Percentiles rank a stretch among this genome's conserved stretches.
Evolutionary conservation across 2,329 filamentous ascomycete genomes (phyloP).

Genomic region (Xenosphaeropsis pyriputrescens): DNA sequence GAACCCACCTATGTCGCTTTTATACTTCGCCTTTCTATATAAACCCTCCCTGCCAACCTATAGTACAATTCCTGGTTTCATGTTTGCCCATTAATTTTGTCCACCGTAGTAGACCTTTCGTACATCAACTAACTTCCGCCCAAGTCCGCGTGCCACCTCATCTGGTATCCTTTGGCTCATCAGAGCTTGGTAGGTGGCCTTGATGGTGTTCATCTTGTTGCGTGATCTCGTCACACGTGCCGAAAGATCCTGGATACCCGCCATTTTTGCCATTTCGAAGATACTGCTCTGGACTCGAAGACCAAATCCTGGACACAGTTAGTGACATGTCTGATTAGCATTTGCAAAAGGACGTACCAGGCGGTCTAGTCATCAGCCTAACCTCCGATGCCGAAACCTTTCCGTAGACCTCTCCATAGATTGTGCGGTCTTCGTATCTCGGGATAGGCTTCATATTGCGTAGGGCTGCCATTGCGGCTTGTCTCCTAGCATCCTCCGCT

Average conservation of each 20-base stretch:
- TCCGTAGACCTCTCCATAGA: constrained; percentile 67
- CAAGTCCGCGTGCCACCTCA: constrained; percentile 74
- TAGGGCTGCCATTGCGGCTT: constrained; percentile 71
- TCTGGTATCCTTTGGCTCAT: constrained; percentile 76
- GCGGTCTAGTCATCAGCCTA: constrained; percentile 66
- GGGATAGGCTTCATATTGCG: constrained; percentile 86
- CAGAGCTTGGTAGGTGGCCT: constrained; percentile 75
- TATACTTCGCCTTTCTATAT: constrained; percentile 8
- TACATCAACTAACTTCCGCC: constrained; percentile 92
- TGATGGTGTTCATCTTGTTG: constrained; percentile 97
- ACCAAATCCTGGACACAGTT: constrained; percentile 58
- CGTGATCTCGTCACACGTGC: constrained; percentile 71
- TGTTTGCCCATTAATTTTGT: constrained; percentile 10
- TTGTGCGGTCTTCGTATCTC: constrained; percentile 83
- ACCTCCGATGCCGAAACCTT: constrained; percentile 87
- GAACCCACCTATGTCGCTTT: too few relatives aligned
- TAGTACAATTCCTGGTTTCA: too few relatives aligned
- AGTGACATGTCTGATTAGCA: constrained; percentile 1
- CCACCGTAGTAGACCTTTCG: constrained; percentile 95
- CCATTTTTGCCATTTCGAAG: constrained; percentile 83
- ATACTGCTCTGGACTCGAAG: constrained; percentile 83
- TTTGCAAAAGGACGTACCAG: constrained; percentile 47
- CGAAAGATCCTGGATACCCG: constrained; percentile 76
- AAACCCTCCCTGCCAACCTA: constrained; percentile 21
- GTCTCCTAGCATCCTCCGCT: constrained; percentile 45